Evolutionary conservation across 2,329 filamentous ascomycete genomes (phyloP), one percentile per base, ranked within the genome.

Genomic region (Ophiostoma angusticollis): DNA sequence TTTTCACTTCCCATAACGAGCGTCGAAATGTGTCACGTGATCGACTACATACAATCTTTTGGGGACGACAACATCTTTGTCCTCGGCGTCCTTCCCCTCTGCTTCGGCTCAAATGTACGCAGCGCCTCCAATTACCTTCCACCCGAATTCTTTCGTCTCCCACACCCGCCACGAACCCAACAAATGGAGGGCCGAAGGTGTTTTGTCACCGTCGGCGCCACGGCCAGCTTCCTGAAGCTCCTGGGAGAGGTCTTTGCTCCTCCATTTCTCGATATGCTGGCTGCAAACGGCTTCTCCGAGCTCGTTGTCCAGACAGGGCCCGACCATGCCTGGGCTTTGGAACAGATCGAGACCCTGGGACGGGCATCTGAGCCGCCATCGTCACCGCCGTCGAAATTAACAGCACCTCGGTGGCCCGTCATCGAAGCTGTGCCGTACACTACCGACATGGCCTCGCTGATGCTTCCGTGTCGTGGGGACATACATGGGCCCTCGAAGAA

Each of bases 151-250:
- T n/a, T n/a, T n/a, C n/a, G n/a, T n/a, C n/a, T n/a, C n/a, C n/a
- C n/a, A n/a, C n/a, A n/a, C n/a, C n/a, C n/a, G n/a, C n/a, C n/a
- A n/a, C n/a, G n/a, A n/a, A 14, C 18, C 30, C 25, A 28, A 17
- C 29, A 11, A 2, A 5, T 19, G n/a, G 23, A 23, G 14, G 31
- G 55, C 58, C 24, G 55, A 63, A 38, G 91, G 1, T 48, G 84
- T 55, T 83, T 98, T 48, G 80, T 95, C 40, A 96, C 91, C 0
- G 81, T 94, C 22, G 91, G 91, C 41, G 89, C 91, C 6, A 98
- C 89, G 0, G 86, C 87, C 13, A 74, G 80, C 16, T 98, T 98
- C 59, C 67, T 70, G 37, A 59, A 67, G 6, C 72, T 98, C 2
- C 70, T 94, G 40, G 60, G 68, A 31, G 72, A 79, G 23, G 72